A percentile compares a stretch with the other conserved stretches of the same genome.
Evolutionary conservation across 352 stramenopile species (phyloP).

Genomic region (Peronospora farinosa): DNA sequence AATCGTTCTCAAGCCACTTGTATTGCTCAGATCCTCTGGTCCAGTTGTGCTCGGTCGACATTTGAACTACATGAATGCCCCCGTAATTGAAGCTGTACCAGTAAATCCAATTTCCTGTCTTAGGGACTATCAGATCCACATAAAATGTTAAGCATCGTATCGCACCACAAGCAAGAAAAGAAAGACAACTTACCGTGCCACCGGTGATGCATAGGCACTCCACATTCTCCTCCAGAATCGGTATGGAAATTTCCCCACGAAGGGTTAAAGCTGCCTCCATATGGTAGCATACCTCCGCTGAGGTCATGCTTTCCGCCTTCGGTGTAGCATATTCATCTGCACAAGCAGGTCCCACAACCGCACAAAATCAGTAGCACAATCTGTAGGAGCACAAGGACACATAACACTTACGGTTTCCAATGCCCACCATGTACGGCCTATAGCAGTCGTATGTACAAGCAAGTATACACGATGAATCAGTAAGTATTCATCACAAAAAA

Average conservation of each 20-base stretch:
- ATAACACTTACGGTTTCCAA: slow-evolving; percentile 59
- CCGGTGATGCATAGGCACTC: slow-evolving; percentile 58
- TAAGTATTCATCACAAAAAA: not conserved
- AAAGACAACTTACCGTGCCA: slow-evolving; percentile 46
- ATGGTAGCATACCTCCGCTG: slow-evolving; percentile 38
- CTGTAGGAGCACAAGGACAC: not conserved
- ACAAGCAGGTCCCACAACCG: not conserved
- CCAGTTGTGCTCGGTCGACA: slow-evolving; percentile 89
- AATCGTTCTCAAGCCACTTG: slow-evolving; percentile 75
- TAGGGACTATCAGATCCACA: slow-evolving; percentile 34
- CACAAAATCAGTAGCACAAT: not conserved
- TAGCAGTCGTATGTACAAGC: slow-evolving; percentile 1
- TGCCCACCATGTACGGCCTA: slow-evolving; percentile 72
- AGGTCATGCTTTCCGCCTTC: slow-evolving; percentile 47
- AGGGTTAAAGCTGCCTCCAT: slow-evolving; percentile 49
- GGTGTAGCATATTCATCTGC: slow-evolving; percentile 68
- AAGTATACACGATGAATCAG: not conserved
- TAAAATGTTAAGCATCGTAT: slow-evolving; percentile 1
- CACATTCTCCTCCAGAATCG: slow-evolving; percentile 61
- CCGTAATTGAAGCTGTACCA: slow-evolving; percentile 90
- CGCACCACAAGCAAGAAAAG: not conserved
- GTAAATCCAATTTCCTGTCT: slow-evolving; percentile 62
- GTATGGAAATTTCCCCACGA: slow-evolving; percentile 59
- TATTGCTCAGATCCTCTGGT: slow-evolving; percentile 81
- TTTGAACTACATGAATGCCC: slow-evolving; percentile 85